Percentiles rank a stretch among this genome's conserved stretches.
phyloP scores from a whole-genome alignment of 2,329 filamentous ascomycete species.

The Cucurbitaria berberidis region DNA sequence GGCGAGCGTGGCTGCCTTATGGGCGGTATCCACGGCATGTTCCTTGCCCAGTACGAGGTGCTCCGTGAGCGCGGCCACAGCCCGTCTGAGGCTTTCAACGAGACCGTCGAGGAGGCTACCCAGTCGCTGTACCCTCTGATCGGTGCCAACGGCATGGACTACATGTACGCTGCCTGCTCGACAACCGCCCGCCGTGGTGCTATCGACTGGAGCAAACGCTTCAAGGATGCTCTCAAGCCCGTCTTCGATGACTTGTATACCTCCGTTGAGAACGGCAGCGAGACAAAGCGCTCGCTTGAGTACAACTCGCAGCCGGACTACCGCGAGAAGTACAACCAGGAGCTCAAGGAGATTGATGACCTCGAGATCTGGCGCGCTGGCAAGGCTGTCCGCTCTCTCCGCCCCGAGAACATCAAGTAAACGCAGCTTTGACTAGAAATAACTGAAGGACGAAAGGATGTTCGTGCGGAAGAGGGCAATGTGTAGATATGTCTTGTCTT shows the following conservation, averaged over 20 bases:
- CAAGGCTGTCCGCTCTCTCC: slow-evolving; percentile 80
- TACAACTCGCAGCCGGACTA: slow-evolving; percentile 97
- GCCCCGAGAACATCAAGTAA: slow-evolving; percentile 49
- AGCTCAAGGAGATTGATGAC: slow-evolving; percentile 98
- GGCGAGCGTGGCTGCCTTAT: slow-evolving; percentile 99
- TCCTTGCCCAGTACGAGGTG: slow-evolving; percentile 99
- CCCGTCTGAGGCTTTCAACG: slow-evolving; percentile 99
- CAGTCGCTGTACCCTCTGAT: slow-evolving; percentile 98
- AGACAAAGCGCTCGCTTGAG: slow-evolving; percentile 95
- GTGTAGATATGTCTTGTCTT: slow-evolving; percentile 36
- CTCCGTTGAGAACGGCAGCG: slow-evolving; percentile 85
- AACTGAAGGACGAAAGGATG: not conserved
- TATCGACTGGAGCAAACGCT: slow-evolving; percentile 96
- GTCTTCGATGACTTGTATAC: slow-evolving; percentile 98
- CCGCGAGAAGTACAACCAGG: slow-evolving; percentile 94
- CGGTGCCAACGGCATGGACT: slow-evolving; percentile 98
- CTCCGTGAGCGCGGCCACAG: slow-evolving; percentile 98
- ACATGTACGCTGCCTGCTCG: slow-evolving; percentile 99
- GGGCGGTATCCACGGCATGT: slow-evolving; percentile 99
- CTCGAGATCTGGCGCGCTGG: slow-evolving; percentile 99
- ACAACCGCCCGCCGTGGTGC: slow-evolving; percentile 97
- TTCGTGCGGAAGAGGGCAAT: slow-evolving; percentile 9
- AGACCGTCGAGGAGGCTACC: slow-evolving; percentile 99
- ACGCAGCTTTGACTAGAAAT: not conserved
- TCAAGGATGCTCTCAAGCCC: slow-evolving; percentile 98